phyloP scores from a whole-genome alignment of 2,329 filamentous ascomycete genomes.

The Trichoderma semiorbis region DNA sequence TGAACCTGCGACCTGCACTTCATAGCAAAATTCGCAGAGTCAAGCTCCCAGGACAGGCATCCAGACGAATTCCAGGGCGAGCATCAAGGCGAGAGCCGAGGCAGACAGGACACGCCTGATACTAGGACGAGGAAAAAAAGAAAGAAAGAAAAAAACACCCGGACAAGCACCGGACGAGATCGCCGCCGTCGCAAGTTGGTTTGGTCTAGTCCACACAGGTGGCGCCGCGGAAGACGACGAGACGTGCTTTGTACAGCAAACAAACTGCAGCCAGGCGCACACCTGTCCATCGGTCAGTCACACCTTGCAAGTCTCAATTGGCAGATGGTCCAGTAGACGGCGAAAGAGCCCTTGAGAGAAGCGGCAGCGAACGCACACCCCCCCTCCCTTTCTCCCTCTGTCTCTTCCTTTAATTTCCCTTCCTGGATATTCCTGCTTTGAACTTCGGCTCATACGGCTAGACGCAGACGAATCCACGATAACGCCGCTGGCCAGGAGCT shows the following conservation, averaged over 20 bases:
- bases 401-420: conserved; percentile 13
- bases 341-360: background rate
- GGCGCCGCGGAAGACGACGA: conserved; percentile 7
- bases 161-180: background rate
- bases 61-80: background rate
- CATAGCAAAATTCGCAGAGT: conserved; percentile 2
- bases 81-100: background rate
- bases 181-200: background rate
- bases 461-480: background rate
- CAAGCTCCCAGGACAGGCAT: background rate
- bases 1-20: conserved; percentile 9
- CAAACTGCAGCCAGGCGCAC: conserved; percentile 13
- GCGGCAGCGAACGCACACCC: conserved; percentile 5
- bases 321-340: background rate
- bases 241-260: background rate
- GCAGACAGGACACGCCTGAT: background rate
- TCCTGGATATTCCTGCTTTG: background rate
- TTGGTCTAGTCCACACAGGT: conserved; percentile 8
- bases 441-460: conserved; percentile 8
- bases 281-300: conserved; percentile 12
- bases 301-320: conserved; percentile 11
- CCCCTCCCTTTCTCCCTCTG: background rate
- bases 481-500: background rate
- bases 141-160: background rate
- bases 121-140: background rate